Evolutionary conservation across 2,329 filamentous ascomycete species (phyloP).

Genomic region (Hypocreales sp.): DNA sequence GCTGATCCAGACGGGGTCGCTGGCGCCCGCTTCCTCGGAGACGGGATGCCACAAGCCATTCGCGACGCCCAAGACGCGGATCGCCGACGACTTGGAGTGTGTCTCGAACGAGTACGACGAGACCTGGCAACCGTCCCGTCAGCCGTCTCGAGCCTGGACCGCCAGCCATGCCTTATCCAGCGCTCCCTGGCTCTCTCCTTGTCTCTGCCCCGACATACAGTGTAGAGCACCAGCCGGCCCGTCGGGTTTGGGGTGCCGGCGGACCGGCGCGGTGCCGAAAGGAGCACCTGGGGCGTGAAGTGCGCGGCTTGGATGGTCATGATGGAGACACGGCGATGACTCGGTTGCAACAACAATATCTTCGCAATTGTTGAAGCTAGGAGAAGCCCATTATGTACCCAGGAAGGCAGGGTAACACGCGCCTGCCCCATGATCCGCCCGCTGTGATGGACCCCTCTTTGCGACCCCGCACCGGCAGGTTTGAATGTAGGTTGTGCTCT

Average conservation of each 20-base stretch:
- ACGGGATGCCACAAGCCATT: slow-evolving; percentile 50
- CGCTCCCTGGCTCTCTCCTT: not conserved
- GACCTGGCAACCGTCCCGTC: slow-evolving; percentile 20
- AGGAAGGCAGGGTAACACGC: too few species aligned
- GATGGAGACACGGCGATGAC: too few species aligned
- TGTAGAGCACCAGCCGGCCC: slow-evolving; percentile 50
- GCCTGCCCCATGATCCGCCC: too few species aligned
- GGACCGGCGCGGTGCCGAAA: slow-evolving; percentile 61
- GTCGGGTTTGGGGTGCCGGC: slow-evolving; percentile 52
- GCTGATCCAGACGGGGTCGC: slow-evolving; percentile 63
- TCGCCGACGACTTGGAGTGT: slow-evolving; percentile 53
- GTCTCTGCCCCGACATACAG: slow-evolving; percentile 21
- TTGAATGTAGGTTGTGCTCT: too few species aligned
- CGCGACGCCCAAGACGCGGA: slow-evolving; percentile 53
- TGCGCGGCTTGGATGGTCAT: slow-evolving; percentile 60
- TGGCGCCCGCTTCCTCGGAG: slow-evolving; percentile 46
- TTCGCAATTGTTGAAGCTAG: too few species aligned
- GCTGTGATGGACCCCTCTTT: too few species aligned
- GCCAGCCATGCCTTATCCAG: too few species aligned
- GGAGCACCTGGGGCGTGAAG: slow-evolving; percentile 63
- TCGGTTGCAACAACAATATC: too few species aligned
- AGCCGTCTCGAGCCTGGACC: too few species aligned
- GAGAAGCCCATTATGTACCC: too few species aligned
- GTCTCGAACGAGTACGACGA: slow-evolving; percentile 69
- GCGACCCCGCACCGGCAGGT: too few species aligned